A percentile compares a stretch with the other conserved stretches of the same genome.
These are phyloP conservation scores for Penicillium lividum DNA, from an alignment of 495 filamentous ascomycete species.

Conservation along the genomic window DNA sequence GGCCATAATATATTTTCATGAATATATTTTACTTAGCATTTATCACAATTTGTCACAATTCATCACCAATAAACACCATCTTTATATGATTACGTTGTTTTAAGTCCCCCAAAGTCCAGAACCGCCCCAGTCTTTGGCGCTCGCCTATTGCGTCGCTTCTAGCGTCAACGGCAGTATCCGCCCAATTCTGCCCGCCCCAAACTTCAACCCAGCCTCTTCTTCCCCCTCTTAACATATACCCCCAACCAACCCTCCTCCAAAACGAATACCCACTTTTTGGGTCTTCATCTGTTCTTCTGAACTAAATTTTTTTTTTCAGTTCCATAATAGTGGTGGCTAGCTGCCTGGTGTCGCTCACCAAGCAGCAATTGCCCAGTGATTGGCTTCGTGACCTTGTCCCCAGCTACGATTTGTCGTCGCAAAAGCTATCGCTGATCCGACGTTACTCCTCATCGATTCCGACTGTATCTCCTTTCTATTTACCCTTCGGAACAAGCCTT, in stretches of 20 bases:
- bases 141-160: conserved; percentile 42
- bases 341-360: conserved; percentile 32
- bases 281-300: neutral
- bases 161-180: conserved; percentile 38
- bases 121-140: conserved; percentile 14
- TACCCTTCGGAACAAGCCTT: neutral
- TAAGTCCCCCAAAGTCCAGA: neutral
- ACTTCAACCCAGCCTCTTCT: conserved; percentile 33
- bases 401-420: conserved; percentile 19
- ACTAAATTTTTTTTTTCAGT: neutral
- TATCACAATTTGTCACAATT: neutral
- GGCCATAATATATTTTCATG: neutral
- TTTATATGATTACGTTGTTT: neutral
- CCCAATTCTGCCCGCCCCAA: conserved; percentile 32
- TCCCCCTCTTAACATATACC: conserved; percentile 14
- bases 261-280: conserved; percentile 9
- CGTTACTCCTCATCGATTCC: neutral
- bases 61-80: neutral
- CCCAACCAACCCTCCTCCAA: conserved; percentile 6
- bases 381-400: conserved; percentile 16
- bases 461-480: neutral
- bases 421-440: conserved; percentile 19
- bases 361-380: conserved; percentile 28
- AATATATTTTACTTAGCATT: neutral
- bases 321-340: conserved; percentile 25